Conservation (phyloP, 1,284 basidiomycete species). For the Schizophyllum commune region DNA sequence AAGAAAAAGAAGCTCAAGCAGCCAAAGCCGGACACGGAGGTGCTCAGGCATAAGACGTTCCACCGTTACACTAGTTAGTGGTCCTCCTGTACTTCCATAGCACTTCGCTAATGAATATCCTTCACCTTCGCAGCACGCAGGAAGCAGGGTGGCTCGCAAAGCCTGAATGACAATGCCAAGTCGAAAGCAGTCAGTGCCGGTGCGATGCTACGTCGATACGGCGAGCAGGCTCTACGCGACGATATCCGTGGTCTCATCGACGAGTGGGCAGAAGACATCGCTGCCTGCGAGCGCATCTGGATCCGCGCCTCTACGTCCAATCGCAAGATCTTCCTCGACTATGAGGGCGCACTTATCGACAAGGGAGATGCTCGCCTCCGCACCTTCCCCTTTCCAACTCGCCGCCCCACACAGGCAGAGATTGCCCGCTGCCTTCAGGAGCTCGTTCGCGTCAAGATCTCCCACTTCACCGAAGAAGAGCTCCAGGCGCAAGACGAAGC, state of each 20-base stretch:
- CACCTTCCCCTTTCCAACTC: conserved; percentile 90
- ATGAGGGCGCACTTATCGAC: conserved; percentile 48
- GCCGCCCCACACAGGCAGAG: conserved; percentile 90
- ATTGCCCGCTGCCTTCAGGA: conserved; percentile 84
- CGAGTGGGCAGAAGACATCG: conserved; percentile 83
- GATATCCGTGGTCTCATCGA: conserved; percentile 78
- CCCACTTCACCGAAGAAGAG: conserved; percentile 81
- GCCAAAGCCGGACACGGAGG: conserved; percentile 63
- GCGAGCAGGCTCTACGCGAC: conserved; percentile 87
- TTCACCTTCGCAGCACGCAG: conserved; percentile 60
- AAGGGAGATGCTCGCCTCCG: conserved; percentile 73
- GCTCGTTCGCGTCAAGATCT: conserved; percentile 78
- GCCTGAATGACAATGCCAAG: conserved; percentile 88
- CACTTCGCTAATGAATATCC: conserved; percentile 3
- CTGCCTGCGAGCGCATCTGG: conserved; percentile 80
- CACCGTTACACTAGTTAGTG: conserved; percentile 91
- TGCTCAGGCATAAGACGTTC: conserved; percentile 92
- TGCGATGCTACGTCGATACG: conserved; percentile 90
- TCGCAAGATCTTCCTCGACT: conserved; percentile 82
- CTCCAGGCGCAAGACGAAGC: conserved; percentile 83
- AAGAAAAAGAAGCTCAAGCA: conserved; percentile 55
- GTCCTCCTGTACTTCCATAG: conserved; percentile 16
- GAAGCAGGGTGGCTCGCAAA: conserved; percentile 97
- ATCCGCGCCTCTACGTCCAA: conserved; percentile 83
- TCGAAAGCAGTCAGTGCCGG: conserved; percentile 93